Conservation (phyloP, 2,329 filamentous ascomycete genomes). For the Sporothrix protearum region DNA sequence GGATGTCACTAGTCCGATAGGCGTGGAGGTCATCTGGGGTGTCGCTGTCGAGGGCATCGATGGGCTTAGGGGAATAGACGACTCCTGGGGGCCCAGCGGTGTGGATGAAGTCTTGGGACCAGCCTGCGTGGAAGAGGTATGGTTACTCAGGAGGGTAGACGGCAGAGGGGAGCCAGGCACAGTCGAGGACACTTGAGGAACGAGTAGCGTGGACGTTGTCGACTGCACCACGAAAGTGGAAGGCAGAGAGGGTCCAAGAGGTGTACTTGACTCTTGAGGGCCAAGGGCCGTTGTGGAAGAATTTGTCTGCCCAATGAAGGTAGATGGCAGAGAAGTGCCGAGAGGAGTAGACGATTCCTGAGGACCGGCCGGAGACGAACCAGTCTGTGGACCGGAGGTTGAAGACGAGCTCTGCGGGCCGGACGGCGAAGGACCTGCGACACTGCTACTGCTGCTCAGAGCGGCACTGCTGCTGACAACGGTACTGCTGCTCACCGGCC, state of each 20-base stretch:
- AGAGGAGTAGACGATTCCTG: background rate
- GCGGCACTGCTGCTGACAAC: background rate
- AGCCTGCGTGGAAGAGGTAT: too few relatives aligned
- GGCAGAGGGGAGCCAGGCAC: background rate
- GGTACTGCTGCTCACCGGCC: background rate
- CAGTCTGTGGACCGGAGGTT: background rate
- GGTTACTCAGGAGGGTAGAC: too few relatives aligned
- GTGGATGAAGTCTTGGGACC: background rate
- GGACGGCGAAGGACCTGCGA: background rate
- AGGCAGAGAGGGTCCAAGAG: too few relatives aligned
- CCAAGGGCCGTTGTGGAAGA: too few relatives aligned
- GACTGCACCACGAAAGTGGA: too few relatives aligned
- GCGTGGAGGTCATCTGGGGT: background rate
- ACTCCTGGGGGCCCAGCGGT: background rate
- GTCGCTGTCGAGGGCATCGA: background rate
- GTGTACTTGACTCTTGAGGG: too few relatives aligned
- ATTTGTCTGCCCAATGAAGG: too few relatives aligned
- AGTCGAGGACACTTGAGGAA: background rate
- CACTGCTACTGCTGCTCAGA: background rate
- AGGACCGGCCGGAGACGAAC: background rate
- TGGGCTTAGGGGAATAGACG: background rate
- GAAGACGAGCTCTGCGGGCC: background rate
- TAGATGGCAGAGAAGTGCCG: too few relatives aligned
- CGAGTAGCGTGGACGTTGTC: background rate
- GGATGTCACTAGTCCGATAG: background rate